Percentiles rank a stretch among this genome's conserved stretches.
phyloP scores from a whole-genome alignment of 192 early-diverging fungal genomes.

The Backusella morwellensis region DNA sequence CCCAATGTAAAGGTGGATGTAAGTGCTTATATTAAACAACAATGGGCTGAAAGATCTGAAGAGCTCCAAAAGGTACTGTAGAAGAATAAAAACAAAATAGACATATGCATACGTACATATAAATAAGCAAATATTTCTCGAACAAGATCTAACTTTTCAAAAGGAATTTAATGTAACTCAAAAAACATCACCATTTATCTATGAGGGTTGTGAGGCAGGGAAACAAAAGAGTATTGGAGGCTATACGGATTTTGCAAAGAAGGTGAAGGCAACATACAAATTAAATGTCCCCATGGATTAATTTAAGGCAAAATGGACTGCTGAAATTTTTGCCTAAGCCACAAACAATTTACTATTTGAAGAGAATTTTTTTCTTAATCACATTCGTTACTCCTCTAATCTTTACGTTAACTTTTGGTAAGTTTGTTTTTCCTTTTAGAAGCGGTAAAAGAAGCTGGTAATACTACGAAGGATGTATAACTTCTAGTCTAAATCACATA shows the following conservation, averaged over 20 bases:
- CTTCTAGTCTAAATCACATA: neutral
- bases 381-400: neutral
- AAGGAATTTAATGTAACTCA: slow-evolving; percentile 27
- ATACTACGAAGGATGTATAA: slow-evolving; percentile 4
- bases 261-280: slow-evolving; percentile 13
- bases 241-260: slow-evolving; percentile 37
- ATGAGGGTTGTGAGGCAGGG: slow-evolving; percentile 40
- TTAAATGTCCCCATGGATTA: slow-evolving; percentile 9
- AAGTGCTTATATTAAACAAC: slow-evolving; percentile 23
- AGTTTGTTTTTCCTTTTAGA: neutral
- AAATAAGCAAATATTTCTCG: neutral
- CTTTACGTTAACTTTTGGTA: neutral
- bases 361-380: neutral
- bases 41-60: slow-evolving; percentile 28
- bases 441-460: neutral
- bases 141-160: neutral
- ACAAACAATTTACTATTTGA: neutral
- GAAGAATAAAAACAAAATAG: neutral
- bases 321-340: slow-evolving; percentile 11
- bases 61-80: slow-evolving; percentile 22
- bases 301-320: neutral
- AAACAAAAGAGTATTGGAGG: slow-evolving; percentile 40
- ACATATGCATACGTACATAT: neutral
- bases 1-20: slow-evolving; percentile 33
- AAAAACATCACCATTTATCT: slow-evolving; percentile 47